These are phyloP conservation scores for Coemansia reversa DNA, from an alignment of 192 early-diverging fungal genomes.

Conservation along the genomic window DNA sequence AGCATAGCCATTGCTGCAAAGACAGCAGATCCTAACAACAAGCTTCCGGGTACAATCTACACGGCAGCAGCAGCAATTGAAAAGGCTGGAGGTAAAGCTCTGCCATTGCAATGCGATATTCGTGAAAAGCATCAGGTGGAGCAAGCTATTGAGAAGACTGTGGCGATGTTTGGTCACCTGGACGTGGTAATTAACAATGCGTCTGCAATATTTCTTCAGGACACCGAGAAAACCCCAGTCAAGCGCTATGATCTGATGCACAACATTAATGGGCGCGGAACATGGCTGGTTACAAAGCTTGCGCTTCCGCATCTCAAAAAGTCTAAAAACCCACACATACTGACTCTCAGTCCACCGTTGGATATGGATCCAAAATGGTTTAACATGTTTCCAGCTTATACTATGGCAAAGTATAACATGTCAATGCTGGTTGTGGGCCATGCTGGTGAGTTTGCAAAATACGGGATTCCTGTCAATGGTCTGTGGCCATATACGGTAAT, in stretches of 20 bases:
- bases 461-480: slow-evolving; percentile 74
- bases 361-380: slow-evolving; percentile 56
- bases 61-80: slow-evolving; percentile 75
- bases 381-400: slow-evolving; percentile 63
- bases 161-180: slow-evolving; percentile 71
- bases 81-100: slow-evolving; percentile 70
- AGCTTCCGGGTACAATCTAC: slow-evolving; percentile 84
- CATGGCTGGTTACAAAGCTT: slow-evolving; percentile 75
- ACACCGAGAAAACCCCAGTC: slow-evolving; percentile 56
- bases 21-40: slow-evolving; percentile 69
- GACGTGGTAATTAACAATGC: slow-evolving; percentile 85
- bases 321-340: slow-evolving; percentile 71
- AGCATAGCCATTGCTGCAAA: slow-evolving; percentile 75
- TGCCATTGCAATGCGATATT: slow-evolving; percentile 82
- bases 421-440: slow-evolving; percentile 71
- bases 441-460: slow-evolving; percentile 64
- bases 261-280: slow-evolving; percentile 76
- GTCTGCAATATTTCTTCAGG: slow-evolving; percentile 69
- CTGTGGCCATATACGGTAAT: slow-evolving; percentile 79
- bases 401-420: slow-evolving; percentile 78
- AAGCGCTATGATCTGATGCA: slow-evolving; percentile 78
- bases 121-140: slow-evolving; percentile 75
- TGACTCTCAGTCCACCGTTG: slow-evolving; percentile 74
- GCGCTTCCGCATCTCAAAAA: slow-evolving; percentile 66
- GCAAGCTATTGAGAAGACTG: slow-evolving; percentile 65